Evolutionary conservation across 1,139 yeast genomes (phyloP).

Genomic region (Taphrina flavorubra): DNA sequence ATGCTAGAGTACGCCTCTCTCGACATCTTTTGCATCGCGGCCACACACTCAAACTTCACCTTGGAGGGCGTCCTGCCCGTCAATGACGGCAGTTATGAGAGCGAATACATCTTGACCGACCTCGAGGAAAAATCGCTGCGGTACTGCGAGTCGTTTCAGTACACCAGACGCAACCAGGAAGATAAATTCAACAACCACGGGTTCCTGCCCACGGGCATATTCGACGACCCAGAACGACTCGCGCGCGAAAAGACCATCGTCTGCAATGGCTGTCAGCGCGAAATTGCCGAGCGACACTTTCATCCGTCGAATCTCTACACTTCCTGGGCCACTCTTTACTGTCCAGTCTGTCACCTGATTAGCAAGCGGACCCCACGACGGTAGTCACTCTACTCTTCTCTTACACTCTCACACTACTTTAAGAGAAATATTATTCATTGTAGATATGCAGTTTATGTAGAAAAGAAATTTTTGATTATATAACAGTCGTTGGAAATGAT

Average conservation of each 20-base stretch:
- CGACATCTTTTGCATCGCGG: conserved; percentile 16
- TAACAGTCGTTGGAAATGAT: no score
- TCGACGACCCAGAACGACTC: neutral
- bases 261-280: conserved; percentile 9
- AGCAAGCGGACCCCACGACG: neutral
- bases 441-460: neutral
- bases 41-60: neutral
- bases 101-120: neutral
- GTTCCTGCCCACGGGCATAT: conserved; percentile 10
- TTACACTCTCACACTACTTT: no score
- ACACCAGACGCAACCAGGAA: neutral
- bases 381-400: neutral
- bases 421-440: neutral
- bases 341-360: conserved; percentile 22
- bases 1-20: conserved; percentile 14
- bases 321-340: neutral
- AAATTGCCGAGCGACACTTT: neutral
- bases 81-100: no score
- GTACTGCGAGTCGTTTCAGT: neutral
- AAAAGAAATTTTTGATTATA: no score
- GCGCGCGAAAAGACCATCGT: neutral
- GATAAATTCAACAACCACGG: conserved; percentile 12
- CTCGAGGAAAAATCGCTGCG: neutral
- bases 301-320: neutral
- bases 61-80: neutral